These are phyloP conservation scores for Auricularia heimuer DNA, from an alignment of 768 basidiomycete species.

Conservation along the genomic window DNA sequence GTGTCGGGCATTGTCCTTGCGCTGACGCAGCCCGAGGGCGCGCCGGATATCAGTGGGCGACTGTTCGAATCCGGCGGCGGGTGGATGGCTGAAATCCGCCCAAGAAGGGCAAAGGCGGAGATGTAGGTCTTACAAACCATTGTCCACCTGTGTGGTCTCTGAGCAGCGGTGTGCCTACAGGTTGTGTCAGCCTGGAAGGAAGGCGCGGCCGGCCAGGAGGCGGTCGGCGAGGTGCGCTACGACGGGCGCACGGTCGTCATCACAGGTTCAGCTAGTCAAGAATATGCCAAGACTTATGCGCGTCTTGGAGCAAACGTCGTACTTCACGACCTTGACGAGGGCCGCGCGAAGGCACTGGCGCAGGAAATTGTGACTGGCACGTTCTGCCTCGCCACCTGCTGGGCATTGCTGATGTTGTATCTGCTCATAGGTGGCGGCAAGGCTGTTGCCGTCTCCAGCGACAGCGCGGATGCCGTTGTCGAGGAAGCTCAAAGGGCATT, in stretches of 20 bases:
- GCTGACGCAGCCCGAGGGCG: slow-evolving; percentile 75
- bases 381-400: no score
- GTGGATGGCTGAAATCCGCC: slow-evolving; percentile 82
- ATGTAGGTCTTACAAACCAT: neutral
- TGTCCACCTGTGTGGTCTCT: slow-evolving; percentile 16
- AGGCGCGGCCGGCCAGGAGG: slow-evolving; percentile 23
- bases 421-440: slow-evolving; percentile 54
- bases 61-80: slow-evolving; percentile 93
- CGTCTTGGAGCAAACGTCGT: slow-evolving; percentile 94
- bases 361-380: slow-evolving; percentile 70
- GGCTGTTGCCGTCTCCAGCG: slow-evolving; percentile 48
- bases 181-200: slow-evolving; percentile 59
- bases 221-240: slow-evolving; percentile 54
- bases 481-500: slow-evolving; percentile 48
- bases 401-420: no score
- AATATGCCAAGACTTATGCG: slow-evolving; percentile 85
- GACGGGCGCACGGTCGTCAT: slow-evolving; percentile 87
- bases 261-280: slow-evolving; percentile 77
- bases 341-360: slow-evolving; percentile 73
- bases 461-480: slow-evolving; percentile 62
- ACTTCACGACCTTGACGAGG: slow-evolving; percentile 87
- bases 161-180: slow-evolving; percentile 48
- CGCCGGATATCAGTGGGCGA: slow-evolving; percentile 58
- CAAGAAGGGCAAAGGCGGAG: slow-evolving; percentile 35
- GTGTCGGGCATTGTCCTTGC: slow-evolving; percentile 89